Evolutionary conservation across 495 filamentous ascomycete species (phyloP).

Genomic region (Podospora comata): DNA sequence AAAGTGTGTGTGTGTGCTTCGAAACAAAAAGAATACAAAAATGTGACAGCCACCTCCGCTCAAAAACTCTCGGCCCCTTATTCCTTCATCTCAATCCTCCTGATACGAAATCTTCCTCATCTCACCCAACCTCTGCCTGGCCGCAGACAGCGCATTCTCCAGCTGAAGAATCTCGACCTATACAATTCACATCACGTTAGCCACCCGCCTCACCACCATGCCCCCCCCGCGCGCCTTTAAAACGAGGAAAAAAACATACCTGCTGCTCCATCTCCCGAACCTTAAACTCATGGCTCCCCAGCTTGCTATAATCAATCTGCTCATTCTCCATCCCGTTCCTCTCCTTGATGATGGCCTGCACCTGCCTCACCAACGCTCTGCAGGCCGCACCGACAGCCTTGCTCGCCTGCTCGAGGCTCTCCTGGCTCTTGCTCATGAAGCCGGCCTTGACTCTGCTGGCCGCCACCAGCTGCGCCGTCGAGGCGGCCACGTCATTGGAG

Average conservation of each 20-base stretch:
- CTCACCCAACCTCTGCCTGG: slow-evolving; percentile 82
- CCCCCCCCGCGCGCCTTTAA: background rate
- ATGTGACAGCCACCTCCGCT: background rate
- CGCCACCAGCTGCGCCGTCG: slow-evolving; percentile 93
- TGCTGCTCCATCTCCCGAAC: slow-evolving; percentile 99
- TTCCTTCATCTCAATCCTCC: slow-evolving; percentile 53
- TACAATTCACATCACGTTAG: slow-evolving; percentile 16
- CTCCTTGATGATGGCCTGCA: slow-evolving; percentile 88
- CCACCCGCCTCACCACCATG: background rate
- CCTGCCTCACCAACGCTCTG: slow-evolving; percentile 81
- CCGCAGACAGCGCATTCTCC: slow-evolving; percentile 79
- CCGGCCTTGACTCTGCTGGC: slow-evolving; percentile 94
- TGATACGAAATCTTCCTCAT: slow-evolving; percentile 99
- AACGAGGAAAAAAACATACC: slow-evolving; percentile 55
- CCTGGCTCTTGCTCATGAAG: slow-evolving; percentile 96
- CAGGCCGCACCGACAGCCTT: slow-evolving; percentile 91
- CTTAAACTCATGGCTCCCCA: slow-evolving; percentile 95
- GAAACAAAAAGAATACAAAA: background rate
- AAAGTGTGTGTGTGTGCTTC: background rate
- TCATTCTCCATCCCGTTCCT: slow-evolving; percentile 73
- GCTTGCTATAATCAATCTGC: slow-evolving; percentile 78
- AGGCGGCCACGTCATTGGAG: slow-evolving; percentile 92
- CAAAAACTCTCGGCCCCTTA: background rate
- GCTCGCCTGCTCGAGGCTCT: slow-evolving; percentile 82
- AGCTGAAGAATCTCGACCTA: slow-evolving; percentile 97